These are phyloP conservation scores for Mimosa pudica DNA, from an alignment of 306 rosid genomes.

Conservation along the genomic window DNA sequence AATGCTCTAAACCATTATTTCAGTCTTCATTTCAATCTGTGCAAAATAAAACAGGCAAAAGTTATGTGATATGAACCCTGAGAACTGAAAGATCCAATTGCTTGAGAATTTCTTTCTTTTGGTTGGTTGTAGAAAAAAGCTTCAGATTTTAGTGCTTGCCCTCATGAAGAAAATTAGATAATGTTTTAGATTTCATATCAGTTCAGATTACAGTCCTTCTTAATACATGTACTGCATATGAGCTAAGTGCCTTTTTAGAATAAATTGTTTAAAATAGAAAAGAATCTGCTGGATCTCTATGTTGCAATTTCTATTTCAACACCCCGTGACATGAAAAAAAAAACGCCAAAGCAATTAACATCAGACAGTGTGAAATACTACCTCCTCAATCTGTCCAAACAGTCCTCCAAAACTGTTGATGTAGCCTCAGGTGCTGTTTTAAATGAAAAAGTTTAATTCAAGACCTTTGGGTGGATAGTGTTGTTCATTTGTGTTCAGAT, in stretches of 20 bases:
- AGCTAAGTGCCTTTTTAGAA: background rate
- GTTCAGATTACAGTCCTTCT: background rate
- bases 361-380: background rate
- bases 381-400: background rate
- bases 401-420: constrained; percentile 3
- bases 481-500: background rate
- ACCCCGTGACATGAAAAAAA: background rate
- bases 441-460: background rate
- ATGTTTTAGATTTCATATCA: background rate
- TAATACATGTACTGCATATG: background rate
- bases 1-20: background rate
- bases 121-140: background rate
- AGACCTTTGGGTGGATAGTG: background rate
- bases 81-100: constrained; percentile 22
- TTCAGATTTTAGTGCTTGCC: background rate
- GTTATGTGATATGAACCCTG: constrained; percentile 26
- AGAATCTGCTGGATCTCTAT: background rate
- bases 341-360: background rate
- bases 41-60: constrained; percentile 21
- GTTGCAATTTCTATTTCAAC: constrained; percentile 1
- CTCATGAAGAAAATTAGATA: background rate
- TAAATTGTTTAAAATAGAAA: constrained; percentile 1
- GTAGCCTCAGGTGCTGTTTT: constrained; percentile 4
- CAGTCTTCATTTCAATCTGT: constrained; percentile 10
- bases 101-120: background rate